phyloP scores from a whole-genome alignment of 2,329 filamentous ascomycete species.

The Pseudocercospora fuligena region DNA sequence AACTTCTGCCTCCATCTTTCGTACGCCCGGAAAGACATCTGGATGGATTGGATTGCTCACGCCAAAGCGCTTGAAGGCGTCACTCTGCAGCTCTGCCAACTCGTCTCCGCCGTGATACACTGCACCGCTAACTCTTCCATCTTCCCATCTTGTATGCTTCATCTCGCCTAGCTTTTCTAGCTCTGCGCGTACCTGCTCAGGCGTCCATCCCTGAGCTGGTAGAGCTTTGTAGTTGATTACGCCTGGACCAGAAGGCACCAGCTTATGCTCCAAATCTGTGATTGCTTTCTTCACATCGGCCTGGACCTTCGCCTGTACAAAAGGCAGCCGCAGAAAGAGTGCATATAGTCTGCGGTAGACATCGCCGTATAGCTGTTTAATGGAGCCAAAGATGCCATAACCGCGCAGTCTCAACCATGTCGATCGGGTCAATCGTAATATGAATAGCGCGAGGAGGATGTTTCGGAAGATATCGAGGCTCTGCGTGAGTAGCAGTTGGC shows the following conservation, averaged over 20 bases:
- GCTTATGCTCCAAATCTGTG: conserved; percentile 79
- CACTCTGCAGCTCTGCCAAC: conserved; percentile 81
- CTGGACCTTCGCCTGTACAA: conserved; percentile 83
- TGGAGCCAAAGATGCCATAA: conserved; percentile 80
- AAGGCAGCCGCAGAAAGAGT: conserved; percentile 82
- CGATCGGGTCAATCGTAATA: conserved; percentile 81
- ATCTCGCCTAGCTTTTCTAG: conserved; percentile 78
- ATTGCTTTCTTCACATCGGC: conserved; percentile 82
- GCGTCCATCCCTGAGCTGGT: conserved; percentile 81
- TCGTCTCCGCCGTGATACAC: conserved; percentile 93
- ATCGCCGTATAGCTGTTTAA: conserved; percentile 74
- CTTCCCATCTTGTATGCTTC: conserved; percentile 97
- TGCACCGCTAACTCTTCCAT: conserved; percentile 89
- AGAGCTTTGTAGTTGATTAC: conserved; percentile 75
- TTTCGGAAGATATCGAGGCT: conserved; percentile 66
- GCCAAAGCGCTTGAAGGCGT: conserved; percentile 92
- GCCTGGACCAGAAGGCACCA: conserved; percentile 74
- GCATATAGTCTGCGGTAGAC: conserved; percentile 77
- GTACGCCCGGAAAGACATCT: conserved; percentile 94
- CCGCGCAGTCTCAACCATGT: conserved; percentile 84
- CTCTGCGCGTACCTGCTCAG: conserved; percentile 79
- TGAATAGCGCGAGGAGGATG: conserved; percentile 84
- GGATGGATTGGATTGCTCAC: conserved; percentile 97
- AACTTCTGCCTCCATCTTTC: conserved; percentile 99
- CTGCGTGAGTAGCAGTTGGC: conserved; percentile 34